Percentiles rank a stretch among this genome's conserved stretches.
phyloP scores from a whole-genome alignment of 306 rosid genomes.

The Trichosanthes cucumerina region DNA sequence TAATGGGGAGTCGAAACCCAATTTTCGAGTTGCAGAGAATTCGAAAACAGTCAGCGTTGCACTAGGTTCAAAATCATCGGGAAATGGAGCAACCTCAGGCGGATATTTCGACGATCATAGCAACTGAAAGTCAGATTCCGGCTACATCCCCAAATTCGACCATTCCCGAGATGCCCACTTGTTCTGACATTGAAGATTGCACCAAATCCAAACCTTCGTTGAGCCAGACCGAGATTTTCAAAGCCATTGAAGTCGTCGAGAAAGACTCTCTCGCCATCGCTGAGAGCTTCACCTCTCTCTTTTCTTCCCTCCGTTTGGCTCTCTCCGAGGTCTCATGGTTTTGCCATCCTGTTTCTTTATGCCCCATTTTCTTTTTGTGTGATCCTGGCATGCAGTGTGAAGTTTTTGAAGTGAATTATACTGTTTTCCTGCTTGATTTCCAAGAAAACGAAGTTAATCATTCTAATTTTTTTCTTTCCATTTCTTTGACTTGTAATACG shows the following conservation, averaged over 20 bases:
- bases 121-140: conserved; percentile 30
- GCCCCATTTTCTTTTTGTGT: not conserved
- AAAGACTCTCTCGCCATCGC: conserved; percentile 67
- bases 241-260: conserved; percentile 65
- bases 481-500: not conserved
- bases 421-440: not conserved
- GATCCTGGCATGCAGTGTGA: not conserved
- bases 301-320: conserved; percentile 60
- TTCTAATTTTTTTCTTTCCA: not conserved
- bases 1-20: not conserved
- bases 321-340: conserved; percentile 45
- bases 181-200: conserved; percentile 8
- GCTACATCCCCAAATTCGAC: conserved; percentile 10
- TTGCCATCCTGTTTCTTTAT: not conserved
- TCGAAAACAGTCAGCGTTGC: not conserved
- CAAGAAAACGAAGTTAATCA: not conserved
- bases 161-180: not conserved
- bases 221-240: conserved; percentile 37
- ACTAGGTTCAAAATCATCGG: conserved; percentile 16
- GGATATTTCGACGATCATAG: conserved; percentile 16
- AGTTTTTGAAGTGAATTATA: not conserved
- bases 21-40: not conserved
- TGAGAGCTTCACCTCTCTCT: conserved; percentile 65
- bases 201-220: conserved; percentile 15
- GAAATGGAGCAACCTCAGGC: conserved; percentile 20